phyloP scores from a whole-genome alignment of 768 basidiomycete species.

The Rickenella mellea region DNA sequence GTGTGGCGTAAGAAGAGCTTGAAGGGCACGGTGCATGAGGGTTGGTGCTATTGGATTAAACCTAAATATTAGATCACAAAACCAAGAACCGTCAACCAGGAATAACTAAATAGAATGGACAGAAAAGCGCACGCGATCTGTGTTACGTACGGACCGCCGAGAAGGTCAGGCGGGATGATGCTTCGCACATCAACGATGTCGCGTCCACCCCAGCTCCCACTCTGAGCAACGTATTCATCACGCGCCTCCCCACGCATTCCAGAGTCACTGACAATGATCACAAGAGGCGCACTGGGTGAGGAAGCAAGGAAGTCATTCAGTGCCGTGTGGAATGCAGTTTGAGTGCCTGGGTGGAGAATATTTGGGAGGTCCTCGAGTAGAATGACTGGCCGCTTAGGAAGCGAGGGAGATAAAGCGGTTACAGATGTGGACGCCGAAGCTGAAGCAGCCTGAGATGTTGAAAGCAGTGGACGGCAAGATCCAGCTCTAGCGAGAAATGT shows the following conservation, averaged over 20 bases:
- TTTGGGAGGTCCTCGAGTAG: constrained; percentile 91
- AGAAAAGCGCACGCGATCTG: constrained; percentile 57
- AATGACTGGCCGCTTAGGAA: constrained; percentile 45
- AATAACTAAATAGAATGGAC: background rate
- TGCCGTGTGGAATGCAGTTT: constrained; percentile 62
- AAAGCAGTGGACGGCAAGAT: constrained; percentile 30
- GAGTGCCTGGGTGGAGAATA: constrained; percentile 63
- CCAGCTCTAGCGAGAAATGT: constrained; percentile 66
- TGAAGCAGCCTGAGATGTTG: constrained; percentile 5
- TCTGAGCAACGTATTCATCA: constrained; percentile 39
- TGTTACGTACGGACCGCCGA: constrained; percentile 67
- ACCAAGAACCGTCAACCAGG: constrained; percentile 1
- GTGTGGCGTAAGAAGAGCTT: constrained; percentile 41
- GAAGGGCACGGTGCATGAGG: constrained; percentile 70
- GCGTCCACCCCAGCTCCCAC: constrained; percentile 36
- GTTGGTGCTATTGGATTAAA: constrained; percentile 92
- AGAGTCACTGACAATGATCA: constrained; percentile 77
- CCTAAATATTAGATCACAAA: constrained; percentile 26
- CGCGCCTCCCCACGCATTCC: constrained; percentile 62
- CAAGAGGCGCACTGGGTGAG: constrained; percentile 44
- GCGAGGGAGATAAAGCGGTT: constrained; percentile 3
- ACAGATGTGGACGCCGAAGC: constrained; percentile 3
- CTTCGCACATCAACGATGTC: constrained; percentile 58
- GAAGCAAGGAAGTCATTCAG: constrained; percentile 44
- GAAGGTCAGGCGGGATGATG: constrained; percentile 59